Base-by-base conservation (phyloP, 1,284 basidiomycete species). In the Rhizoctonia solani region DNA sequence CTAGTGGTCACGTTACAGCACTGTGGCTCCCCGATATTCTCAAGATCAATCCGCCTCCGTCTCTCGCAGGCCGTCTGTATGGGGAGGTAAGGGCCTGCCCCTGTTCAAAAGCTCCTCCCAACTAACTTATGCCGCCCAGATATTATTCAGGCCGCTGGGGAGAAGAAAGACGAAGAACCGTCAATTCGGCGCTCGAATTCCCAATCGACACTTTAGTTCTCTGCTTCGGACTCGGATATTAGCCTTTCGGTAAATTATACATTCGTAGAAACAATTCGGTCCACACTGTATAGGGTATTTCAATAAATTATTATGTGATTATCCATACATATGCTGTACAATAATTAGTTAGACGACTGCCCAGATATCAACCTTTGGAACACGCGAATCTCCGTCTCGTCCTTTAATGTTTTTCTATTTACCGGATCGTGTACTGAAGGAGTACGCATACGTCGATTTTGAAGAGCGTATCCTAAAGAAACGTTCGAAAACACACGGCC, bases 281-380 rank as follows among this genome's bases (percentile, higher is more conserved):
- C 23, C 52, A 32, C 47, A 65, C 25, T 47, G 53, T 34, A 37
- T 8, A 53, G 44, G 34, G 59, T 39, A 53, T 52, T 39, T n/a
- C 16, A 47, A 65, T 65, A 65, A 65, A 27, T 65, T 65, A 65
- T 65, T 50, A 25, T 65, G 53, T 65, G 59, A 53, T 65, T 65
- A 65, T 65, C 37, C 21, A 34, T 27, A 41, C 21, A 32, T 25
- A n/a, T n/a, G n/a, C n/a, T n/a, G n/a, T n/a, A n/a, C n/a, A n/a
- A n/a, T n/a, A n/a, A n/a, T n/a, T n/a, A n/a, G n/a, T n/a, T n/a
- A n/a, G n/a, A n/a, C n/a, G n/a, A n/a, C n/a, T n/a, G n/a, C n/a
- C n/a, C n/a, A n/a, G n/a, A n/a, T n/a, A n/a, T n/a, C n/a, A n/a
- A n/a, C n/a, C n/a, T n/a, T n/a, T n/a, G n/a, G n/a, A n/a, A n/a